Evolutionary conservation across 2,329 filamentous ascomycete species (phyloP), one percentile per base, ranked within the genome.

Genomic region (Apiospora marii): DNA sequence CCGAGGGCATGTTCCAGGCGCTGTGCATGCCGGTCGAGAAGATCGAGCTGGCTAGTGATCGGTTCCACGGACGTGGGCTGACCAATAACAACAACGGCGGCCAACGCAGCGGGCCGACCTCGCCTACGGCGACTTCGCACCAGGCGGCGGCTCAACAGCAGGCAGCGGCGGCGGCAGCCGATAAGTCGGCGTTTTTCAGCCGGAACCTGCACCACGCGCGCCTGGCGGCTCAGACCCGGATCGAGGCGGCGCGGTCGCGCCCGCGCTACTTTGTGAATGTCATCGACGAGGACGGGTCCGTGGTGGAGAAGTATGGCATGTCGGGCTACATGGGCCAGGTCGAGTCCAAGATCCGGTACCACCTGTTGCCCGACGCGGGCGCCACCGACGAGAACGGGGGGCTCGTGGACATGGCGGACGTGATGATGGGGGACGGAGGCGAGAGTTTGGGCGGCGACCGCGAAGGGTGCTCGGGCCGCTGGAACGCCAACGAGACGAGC

Each of bases 1-100:
- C 92, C 1, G 88, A 93, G 6, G 93, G 92, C 37, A 76, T 89
- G 10, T 90, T 95, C 74, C 93, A 95, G 81, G 82, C 85, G 1
- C 85, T 94, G 1, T 95, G 93, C 80, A 87, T 87, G 61, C 92
- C 92, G 0, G 83, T 87, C 4, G 87, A 88, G 43, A 85, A 85
- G 43, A 84, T 89, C 27, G 86, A 90, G 53, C 82, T 88, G 30
- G 84, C 87, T 0, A 82, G 81, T 13, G 88, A 90, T 74, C 85
- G 85, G 30, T 87, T 85, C 78, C 83, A 82, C 27, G 77, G 76
- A 4, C 78, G 82, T n/a, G 76, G 30, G 77, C 75, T 3, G 81
- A 84, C 82, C 0, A 46, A 46, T 16, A 81, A 81, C 8, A 77
- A 68, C 34, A 80, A 78, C 24, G 76, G 78, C 3, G 73, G 73